phyloP scores from a whole-genome alignment of 2,329 filamentous ascomycete species.

The Neofusicoccum sp. region DNA sequence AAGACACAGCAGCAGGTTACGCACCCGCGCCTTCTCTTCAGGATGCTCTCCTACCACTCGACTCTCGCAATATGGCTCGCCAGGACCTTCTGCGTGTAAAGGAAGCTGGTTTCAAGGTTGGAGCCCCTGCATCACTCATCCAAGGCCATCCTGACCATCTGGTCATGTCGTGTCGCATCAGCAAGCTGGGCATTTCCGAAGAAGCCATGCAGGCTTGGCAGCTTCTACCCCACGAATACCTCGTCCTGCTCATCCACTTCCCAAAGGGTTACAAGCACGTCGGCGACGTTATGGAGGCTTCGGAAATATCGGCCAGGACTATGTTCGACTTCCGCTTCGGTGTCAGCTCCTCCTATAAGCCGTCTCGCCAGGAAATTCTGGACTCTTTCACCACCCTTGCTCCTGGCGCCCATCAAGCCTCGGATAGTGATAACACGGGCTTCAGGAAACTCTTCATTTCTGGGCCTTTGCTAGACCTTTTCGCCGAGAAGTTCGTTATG shows the following conservation, averaged over 20 bases:
- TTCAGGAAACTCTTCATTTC: conserved; percentile 68
- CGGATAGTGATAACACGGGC: conserved; percentile 21
- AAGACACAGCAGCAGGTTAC: background rate
- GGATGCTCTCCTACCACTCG: background rate
- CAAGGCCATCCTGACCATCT: conserved; percentile 53
- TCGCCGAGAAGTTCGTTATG: conserved; percentile 63
- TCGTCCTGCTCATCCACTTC: conserved; percentile 71
- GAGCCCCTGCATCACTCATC: conserved; percentile 55
- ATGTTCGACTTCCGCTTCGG: conserved; percentile 64
- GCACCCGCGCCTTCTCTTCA: background rate
- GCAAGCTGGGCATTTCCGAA: conserved; percentile 69
- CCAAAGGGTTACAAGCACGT: conserved; percentile 60
- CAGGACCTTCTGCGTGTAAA: conserved; percentile 62
- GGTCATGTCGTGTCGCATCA: conserved; percentile 66
- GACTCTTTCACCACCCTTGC: conserved; percentile 48
- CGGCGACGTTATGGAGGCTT: conserved; percentile 34
- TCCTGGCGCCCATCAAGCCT: conserved; percentile 14
- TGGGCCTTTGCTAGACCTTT: conserved; percentile 64
- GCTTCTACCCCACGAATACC: conserved; percentile 63
- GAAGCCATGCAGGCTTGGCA: conserved; percentile 78
- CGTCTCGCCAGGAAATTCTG: conserved; percentile 56
- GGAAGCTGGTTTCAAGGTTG: conserved; percentile 67
- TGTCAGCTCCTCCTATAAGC: conserved; percentile 70
- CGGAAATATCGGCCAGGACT: background rate
- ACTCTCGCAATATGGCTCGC: conserved; percentile 45